Evolutionary conservation across 306 rosid species (phyloP).

Genomic region (Prunus mira): DNA sequence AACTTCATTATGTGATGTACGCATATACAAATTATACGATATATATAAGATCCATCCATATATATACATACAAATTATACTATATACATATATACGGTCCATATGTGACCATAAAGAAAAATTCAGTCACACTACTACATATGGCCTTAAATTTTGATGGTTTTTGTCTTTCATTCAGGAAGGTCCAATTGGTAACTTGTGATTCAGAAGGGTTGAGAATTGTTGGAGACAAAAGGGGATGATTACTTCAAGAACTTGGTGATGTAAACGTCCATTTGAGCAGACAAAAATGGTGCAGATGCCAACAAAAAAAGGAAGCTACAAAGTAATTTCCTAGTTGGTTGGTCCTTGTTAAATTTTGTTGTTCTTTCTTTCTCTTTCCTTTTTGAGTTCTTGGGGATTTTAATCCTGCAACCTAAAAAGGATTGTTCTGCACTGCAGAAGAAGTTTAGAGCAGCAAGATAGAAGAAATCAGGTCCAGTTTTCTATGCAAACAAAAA

Average conservation of each 20-base stretch:
- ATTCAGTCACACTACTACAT: not conserved
- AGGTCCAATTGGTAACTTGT: not conserved
- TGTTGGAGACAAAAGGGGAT: conserved; percentile 21
- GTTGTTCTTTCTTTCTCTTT: not conserved
- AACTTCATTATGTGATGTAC: too few relatives aligned
- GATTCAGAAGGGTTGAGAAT: not conserved
- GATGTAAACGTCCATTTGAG: conserved; percentile 8
- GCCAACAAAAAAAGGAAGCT: conserved; percentile 17
- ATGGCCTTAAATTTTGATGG: not conserved
- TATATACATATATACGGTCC: too few relatives aligned
- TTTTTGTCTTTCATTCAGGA: not conserved
- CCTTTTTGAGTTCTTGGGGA: not conserved
- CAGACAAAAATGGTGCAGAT: conserved; percentile 14
- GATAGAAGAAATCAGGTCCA: not conserved
- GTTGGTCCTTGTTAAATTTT: not conserved
- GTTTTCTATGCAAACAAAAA: not conserved
- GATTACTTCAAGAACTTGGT: conserved; percentile 30
- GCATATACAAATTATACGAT: too few relatives aligned
- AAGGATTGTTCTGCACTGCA: not conserved
- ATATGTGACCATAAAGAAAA: not conserved
- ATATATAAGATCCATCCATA: not conserved
- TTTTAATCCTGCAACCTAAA: not conserved
- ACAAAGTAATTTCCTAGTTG: conserved; percentile 3
- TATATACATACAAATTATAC: too few relatives aligned
- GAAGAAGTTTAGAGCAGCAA: not conserved